phyloP scores from a whole-genome alignment of 169 alveolate genomes.

The Amoebophrya sp. region DNA sequence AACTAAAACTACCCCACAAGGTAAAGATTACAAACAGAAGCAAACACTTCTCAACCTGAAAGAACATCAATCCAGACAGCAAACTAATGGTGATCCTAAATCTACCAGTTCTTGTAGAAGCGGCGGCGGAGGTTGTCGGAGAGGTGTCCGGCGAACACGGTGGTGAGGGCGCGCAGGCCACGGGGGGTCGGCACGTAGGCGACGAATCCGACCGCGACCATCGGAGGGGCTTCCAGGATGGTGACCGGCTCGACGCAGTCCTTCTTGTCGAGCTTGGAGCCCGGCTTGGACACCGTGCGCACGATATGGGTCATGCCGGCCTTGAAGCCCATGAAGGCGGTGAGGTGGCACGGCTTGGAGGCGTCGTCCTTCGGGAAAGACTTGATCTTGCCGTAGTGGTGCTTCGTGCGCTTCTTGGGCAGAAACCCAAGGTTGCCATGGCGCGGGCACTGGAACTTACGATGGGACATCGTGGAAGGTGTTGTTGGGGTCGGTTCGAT shows the following conservation, averaged over 20 bases:
- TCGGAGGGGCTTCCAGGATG: constrained; percentile 92
- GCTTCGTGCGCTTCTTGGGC: constrained; percentile 88
- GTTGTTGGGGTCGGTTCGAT: no score
- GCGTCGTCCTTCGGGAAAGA: constrained; percentile 98
- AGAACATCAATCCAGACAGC: no score
- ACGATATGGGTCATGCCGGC: constrained; percentile 99
- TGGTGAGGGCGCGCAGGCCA: constrained; percentile 94
- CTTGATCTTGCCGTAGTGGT: constrained; percentile 68
- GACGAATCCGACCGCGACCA: constrained; percentile 96
- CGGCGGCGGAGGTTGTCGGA: constrained; percentile 93
- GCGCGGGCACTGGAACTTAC: constrained; percentile 99
- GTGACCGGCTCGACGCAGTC: constrained; percentile 99
- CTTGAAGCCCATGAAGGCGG: constrained; percentile 99
- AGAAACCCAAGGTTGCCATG: constrained; percentile 97
- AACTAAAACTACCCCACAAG: no score
- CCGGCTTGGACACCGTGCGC: constrained; percentile 95
- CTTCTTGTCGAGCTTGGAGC: constrained; percentile 94
- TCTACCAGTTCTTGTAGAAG: constrained; percentile 96
- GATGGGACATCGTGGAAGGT: constrained; percentile 89
- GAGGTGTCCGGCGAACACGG: constrained; percentile 97
- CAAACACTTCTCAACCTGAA: no score
- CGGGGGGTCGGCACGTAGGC: constrained; percentile 98
- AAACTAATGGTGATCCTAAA: no score
- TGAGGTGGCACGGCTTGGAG: constrained; percentile 85
- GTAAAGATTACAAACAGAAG: no score